phyloP scores from a whole-genome alignment of 179 eudicot genomes.

The Heliamphora pulchella region DNA sequence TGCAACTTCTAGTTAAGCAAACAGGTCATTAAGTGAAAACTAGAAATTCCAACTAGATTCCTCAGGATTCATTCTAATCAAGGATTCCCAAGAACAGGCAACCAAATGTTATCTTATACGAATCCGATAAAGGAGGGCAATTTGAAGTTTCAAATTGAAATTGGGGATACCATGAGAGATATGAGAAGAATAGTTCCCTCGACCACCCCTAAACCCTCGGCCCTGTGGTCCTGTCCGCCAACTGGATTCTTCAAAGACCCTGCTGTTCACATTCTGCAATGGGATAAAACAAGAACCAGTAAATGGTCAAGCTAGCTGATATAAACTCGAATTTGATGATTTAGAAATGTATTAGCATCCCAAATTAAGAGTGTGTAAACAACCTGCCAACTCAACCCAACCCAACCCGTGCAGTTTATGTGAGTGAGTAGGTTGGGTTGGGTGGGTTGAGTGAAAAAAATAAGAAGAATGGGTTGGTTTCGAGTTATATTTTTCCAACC shows the following conservation, averaged over 20 bases:
- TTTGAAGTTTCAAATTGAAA: background rate
- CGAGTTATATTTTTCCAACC: too few relatives aligned
- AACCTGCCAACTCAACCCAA: too few relatives aligned
- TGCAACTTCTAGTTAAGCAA: background rate
- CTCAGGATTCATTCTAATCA: background rate
- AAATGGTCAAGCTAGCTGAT: background rate
- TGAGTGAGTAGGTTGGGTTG: too few relatives aligned
- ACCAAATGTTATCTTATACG: background rate
- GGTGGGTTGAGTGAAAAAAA: too few relatives aligned
- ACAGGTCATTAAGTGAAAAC: background rate
- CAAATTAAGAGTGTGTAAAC: background rate
- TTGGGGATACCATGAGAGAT: conserved; percentile 21
- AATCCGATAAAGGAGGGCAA: background rate
- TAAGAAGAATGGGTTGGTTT: too few relatives aligned
- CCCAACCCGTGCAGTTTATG: too few relatives aligned
- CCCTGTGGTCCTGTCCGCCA: conserved; percentile 20
- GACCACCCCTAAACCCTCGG: conserved; percentile 25
- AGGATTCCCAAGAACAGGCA: background rate
- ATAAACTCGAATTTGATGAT: background rate
- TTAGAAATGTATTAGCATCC: background rate
- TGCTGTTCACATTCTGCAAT: conserved; percentile 19
- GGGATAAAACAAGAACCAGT: background rate
- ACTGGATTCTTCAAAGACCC: conserved; percentile 12
- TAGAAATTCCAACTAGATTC: background rate
- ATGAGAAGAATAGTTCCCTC: conserved; percentile 18